Conservation (phyloP, 805 yeast species). For the Wickerhamomyces rabaulensis region DNA sequence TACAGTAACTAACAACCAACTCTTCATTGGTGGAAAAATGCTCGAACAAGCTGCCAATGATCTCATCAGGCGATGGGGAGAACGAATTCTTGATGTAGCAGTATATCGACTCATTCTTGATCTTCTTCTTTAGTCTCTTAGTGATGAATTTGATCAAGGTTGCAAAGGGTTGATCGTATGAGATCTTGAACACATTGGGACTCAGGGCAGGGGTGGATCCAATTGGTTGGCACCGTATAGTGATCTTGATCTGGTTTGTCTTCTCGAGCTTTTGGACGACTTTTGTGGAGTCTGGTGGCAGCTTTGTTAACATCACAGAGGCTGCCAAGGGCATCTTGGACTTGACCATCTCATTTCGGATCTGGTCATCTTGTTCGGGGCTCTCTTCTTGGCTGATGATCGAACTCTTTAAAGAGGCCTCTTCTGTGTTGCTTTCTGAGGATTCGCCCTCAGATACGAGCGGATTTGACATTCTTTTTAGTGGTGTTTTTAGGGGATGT, state of each 20-base stretch:
- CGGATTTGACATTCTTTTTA: conserved; percentile 9
- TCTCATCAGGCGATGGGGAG: conserved; percentile 41
- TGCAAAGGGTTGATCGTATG: conserved; percentile 40
- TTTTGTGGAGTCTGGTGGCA: conserved; percentile 17
- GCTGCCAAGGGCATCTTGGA: conserved; percentile 19
- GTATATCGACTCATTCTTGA: conserved; percentile 24
- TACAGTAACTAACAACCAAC: conserved; percentile 40
- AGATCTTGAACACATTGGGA: conserved; percentile 47
- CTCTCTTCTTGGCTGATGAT: conserved; percentile 4
- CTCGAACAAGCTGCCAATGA: conserved; percentile 30
- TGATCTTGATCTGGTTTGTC: conserved; percentile 23
- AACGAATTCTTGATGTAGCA: conserved; percentile 43
- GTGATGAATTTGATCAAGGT: conserved; percentile 41
- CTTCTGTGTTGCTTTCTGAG: conserved; percentile 16
- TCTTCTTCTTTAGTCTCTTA: conserved; percentile 29
- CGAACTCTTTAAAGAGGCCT: conserved; percentile 3
- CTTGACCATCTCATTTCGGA: conserved; percentile 16
- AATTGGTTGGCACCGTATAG: conserved; percentile 53
- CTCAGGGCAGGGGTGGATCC: conserved; percentile 49
- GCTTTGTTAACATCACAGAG: conserved; percentile 16
- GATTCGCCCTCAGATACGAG: conserved; percentile 22
- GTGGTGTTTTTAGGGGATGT: background rate
- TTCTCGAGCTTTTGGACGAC: conserved; percentile 9
- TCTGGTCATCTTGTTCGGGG: conserved; percentile 4
- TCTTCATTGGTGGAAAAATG: conserved; percentile 34